Evolutionary conservation across 495 filamentous ascomycete genomes (phyloP), one percentile per base, ranked within the genome.

Genomic region (Podospora appendiculata): DNA sequence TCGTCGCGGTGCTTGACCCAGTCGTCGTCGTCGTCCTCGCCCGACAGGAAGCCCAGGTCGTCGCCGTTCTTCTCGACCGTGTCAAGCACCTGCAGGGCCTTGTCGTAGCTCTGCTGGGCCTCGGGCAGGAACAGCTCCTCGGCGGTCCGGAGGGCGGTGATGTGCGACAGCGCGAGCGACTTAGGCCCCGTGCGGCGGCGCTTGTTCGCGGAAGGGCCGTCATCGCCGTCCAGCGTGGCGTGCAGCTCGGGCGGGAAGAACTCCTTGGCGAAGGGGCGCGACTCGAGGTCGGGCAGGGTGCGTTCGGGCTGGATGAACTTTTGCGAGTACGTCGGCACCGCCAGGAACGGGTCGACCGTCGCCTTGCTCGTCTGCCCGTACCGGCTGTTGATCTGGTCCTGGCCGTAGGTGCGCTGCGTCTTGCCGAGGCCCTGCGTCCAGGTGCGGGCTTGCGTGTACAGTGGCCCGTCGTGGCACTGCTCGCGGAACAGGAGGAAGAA

Each of bases 181-280:
- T 71, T 68, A 3, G 56, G 50, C 5, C 54, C 59, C 1, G 51
- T 53, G 33, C 52, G 66, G 40, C 70, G 66, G 18, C 66, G 47
- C 19, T 64, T 67, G 11, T 39, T 38, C 0, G 48, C 44, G 14
- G 57, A 52, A 38, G 56, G 42, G 42, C 60, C 50, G 14, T 76
- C 70, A 0, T 65, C 62, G 19, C 76, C 75, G 25, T 78, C 74
- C 1, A 81, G 61, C 12, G 75, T 75, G 10, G 61, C 61, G 65
- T 75, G 76, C 6, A 81, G 68, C 54, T 81, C 78, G 45, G 70
- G 56, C 0, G 78, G 78, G 54, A 78, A 80, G 47, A 79, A 68
- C 12, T 74, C 69, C 16, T 70, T 72, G 41, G 69, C 69, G 36
- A 78, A 75, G 1, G 67, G 62, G 42, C 63, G 60, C 11, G 64